These are phyloP conservation scores for Yarrowia sp. DNA, from an alignment of 805 yeast species.

Conservation along the genomic window DNA sequence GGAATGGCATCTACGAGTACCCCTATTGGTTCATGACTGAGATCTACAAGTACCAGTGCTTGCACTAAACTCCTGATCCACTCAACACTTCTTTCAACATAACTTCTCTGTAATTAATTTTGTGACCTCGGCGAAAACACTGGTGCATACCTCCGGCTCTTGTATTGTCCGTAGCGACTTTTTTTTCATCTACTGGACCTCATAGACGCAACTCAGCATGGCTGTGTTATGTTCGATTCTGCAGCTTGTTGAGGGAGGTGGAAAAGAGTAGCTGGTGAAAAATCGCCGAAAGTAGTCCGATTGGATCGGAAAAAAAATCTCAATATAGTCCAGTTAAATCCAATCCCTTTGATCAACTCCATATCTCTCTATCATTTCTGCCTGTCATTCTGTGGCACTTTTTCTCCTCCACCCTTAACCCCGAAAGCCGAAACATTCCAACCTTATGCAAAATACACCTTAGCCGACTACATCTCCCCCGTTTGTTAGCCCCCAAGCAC, in stretches of 20 bases:
- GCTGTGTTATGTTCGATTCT: neutral
- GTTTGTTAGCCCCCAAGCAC: constrained; percentile 22
- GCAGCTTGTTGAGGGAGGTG: neutral
- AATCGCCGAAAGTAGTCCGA: too few species aligned
- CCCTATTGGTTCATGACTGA: too few species aligned
- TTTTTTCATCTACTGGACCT: neutral
- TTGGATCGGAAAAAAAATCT: too few species aligned
- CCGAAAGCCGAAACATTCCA: constrained; percentile 32
- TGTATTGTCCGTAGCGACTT: constrained; percentile 5
- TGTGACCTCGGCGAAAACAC: neutral
- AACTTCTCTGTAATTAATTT: neutral
- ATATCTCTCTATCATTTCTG: too few species aligned
- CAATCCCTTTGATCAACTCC: too few species aligned
- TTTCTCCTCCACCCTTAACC: neutral
- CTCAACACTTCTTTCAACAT: too few species aligned
- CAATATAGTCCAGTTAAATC: too few species aligned
- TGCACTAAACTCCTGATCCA: too few species aligned
- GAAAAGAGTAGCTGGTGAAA: neutral
- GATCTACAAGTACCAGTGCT: too few species aligned
- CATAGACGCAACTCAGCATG: constrained; percentile 1
- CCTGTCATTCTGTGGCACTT: too few species aligned
- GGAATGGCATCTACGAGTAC: too few species aligned
- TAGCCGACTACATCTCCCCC: constrained; percentile 21
- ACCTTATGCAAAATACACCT: constrained; percentile 3
- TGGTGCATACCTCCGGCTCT: neutral